phyloP scores from a whole-genome alignment of 345 rosid genomes.

The Lepidium sativum region DNA sequence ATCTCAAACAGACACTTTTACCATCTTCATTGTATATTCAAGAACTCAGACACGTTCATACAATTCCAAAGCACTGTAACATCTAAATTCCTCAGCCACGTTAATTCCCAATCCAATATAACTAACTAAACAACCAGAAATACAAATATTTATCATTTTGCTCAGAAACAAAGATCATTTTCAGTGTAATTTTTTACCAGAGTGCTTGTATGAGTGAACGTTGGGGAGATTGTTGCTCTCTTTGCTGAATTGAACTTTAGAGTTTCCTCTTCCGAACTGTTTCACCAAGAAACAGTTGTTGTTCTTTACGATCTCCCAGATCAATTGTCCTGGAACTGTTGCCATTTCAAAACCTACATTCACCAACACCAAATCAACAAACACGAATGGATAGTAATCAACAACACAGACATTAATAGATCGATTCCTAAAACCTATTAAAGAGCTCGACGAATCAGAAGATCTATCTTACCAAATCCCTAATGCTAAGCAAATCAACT shows the following conservation, averaged over 20 bases:
- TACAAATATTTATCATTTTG: neutral
- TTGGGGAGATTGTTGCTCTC: slow-evolving; percentile 70
- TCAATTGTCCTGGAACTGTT: slow-evolving; percentile 61
- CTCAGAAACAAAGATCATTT: neutral
- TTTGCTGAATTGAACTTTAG: slow-evolving; percentile 57
- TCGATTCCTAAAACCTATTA: neutral
- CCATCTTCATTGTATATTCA: neutral
- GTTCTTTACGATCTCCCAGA: slow-evolving; percentile 78
- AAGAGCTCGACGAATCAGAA: neutral
- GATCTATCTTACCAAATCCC: neutral
- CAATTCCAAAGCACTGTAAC: neutral
- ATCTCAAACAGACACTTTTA: neutral
- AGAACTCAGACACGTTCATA: neutral
- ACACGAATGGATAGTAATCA: neutral
- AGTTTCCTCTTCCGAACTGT: slow-evolving; percentile 62
- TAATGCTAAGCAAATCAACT: neutral
- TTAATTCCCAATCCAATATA: neutral
- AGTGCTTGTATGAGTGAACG: slow-evolving; percentile 70
- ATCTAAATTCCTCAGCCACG: neutral
- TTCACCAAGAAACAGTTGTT: slow-evolving; percentile 69
- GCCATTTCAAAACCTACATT: slow-evolving; percentile 37
- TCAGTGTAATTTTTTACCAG: slow-evolving; percentile 32
- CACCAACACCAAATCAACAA: neutral
- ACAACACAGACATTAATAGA: neutral
- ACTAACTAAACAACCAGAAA: neutral